Evolutionary conservation across 371 early-diverging fungal species (phyloP).

Genomic region (Apophysomyces trapeziformis): DNA sequence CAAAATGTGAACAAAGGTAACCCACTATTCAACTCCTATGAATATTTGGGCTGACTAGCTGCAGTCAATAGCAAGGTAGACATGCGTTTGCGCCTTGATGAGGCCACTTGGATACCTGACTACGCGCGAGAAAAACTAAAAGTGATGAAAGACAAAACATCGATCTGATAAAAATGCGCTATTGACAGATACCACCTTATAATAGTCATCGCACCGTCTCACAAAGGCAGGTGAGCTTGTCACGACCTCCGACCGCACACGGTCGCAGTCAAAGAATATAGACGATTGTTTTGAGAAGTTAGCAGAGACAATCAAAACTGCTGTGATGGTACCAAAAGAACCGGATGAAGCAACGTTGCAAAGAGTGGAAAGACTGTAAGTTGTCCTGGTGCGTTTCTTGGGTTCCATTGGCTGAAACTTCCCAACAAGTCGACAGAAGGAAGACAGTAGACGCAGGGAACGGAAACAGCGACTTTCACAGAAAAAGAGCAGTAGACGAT

Average conservation of each 20-base stretch:
- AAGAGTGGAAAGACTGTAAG: constrained; percentile 70
- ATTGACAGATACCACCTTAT: background rate
- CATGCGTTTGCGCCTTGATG: constrained; percentile 67
- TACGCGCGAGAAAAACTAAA: constrained; percentile 62
- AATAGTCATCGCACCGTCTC: constrained; percentile 57
- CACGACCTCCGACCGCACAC: constrained; percentile 76
- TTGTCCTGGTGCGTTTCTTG: background rate
- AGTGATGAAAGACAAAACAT: background rate
- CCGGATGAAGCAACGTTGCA: constrained; percentile 66
- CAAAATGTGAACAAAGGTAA: constrained; percentile 92
- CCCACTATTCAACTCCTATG: background rate
- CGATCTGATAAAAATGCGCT: background rate
- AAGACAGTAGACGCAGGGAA: constrained; percentile 29
- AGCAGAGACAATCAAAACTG: constrained; percentile 61
- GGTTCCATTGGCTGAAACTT: too few species aligned
- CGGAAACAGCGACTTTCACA: constrained; percentile 41
- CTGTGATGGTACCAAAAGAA: constrained; percentile 74
- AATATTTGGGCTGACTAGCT: background rate
- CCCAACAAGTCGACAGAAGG: constrained; percentile 8
- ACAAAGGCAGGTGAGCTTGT: constrained; percentile 79
- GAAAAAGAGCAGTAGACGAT: constrained; percentile 44
- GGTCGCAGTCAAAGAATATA: constrained; percentile 81
- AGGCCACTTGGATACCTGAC: constrained; percentile 81
- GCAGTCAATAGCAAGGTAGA: constrained; percentile 88
- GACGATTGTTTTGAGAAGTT: constrained; percentile 83